Evolutionary conservation across 169 alveolate genomes (phyloP).

Genomic region (Eimeria necatrix): DNA sequence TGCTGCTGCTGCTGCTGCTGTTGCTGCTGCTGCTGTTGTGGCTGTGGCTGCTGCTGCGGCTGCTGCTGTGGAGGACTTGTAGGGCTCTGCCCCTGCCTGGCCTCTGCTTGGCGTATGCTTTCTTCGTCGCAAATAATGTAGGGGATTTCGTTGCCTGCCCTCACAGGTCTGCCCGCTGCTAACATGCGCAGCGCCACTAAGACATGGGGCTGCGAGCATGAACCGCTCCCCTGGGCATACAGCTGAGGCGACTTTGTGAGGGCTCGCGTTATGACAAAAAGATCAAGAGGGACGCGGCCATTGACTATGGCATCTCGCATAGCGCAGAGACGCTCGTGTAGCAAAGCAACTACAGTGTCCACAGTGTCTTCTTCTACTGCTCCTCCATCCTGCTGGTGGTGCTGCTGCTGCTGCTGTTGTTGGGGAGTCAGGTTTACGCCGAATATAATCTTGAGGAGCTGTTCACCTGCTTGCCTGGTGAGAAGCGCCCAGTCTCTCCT

Average conservation of each 20-base stretch:
- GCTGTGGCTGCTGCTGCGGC: constrained; percentile 82
- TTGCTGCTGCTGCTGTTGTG: constrained; percentile 84
- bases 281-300: constrained; percentile 89
- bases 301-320: constrained; percentile 85
- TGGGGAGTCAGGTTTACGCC: constrained; percentile 29
- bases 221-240: constrained; percentile 96
- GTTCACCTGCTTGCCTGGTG: constrained; percentile 94
- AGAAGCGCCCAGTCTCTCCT: constrained; percentile 99
- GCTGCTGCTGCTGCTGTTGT: constrained; percentile 13
- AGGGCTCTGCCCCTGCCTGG: background rate
- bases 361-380: constrained; percentile 68
- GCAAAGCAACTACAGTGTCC: constrained; percentile 88
- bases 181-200: constrained; percentile 87
- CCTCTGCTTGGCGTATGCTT: constrained; percentile 41
- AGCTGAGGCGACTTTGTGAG: constrained; percentile 96
- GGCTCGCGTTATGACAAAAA: constrained; percentile 96
- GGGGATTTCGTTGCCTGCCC: constrained; percentile 95
- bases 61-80: background rate
- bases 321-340: constrained; percentile 91
- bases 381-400: background rate
- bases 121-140: constrained; percentile 94
- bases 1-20: constrained; percentile 81
- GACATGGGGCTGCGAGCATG: constrained; percentile 95
- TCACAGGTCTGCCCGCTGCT: constrained; percentile 82
- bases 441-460: constrained; percentile 87